Evolutionary conservation across 495 filamentous ascomycete species (phyloP).

Genomic region (Podospora pseudocomata): DNA sequence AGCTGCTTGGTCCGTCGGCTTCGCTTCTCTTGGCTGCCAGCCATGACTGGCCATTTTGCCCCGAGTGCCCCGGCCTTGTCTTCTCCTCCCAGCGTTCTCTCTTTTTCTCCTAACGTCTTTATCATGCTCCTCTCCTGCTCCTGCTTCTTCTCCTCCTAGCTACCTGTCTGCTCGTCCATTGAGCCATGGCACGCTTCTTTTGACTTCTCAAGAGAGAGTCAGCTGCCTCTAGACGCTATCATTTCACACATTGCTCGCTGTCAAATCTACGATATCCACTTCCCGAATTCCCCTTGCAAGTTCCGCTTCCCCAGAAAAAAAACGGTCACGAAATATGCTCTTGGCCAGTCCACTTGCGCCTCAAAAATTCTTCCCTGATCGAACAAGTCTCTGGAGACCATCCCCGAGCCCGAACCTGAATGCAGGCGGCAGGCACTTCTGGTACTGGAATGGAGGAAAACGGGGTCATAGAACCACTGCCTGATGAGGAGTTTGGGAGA

Average conservation of each 20-base stretch:
- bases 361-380: background rate
- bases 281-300: background rate
- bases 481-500: constrained; percentile 16
- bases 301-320: background rate
- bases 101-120: background rate
- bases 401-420: background rate
- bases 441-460: constrained; percentile 27
- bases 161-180: background rate
- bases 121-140: background rate
- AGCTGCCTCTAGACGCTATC: background rate
- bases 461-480: constrained; percentile 22
- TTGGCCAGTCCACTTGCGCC: background rate
- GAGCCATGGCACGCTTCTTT: background rate
- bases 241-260: background rate
- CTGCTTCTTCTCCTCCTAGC: background rate
- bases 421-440: constrained; percentile 6
- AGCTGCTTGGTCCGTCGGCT: background rate
- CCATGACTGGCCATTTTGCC: background rate
- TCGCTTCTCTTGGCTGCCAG: background rate
- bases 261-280: background rate
- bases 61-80: background rate
- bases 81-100: background rate
- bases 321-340: background rate
- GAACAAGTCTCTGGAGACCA: background rate
- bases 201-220: background rate